phyloP scores from a whole-genome alignment of 2,329 filamentous ascomycete species.

The Sclerotiophoma versabilis region DNA sequence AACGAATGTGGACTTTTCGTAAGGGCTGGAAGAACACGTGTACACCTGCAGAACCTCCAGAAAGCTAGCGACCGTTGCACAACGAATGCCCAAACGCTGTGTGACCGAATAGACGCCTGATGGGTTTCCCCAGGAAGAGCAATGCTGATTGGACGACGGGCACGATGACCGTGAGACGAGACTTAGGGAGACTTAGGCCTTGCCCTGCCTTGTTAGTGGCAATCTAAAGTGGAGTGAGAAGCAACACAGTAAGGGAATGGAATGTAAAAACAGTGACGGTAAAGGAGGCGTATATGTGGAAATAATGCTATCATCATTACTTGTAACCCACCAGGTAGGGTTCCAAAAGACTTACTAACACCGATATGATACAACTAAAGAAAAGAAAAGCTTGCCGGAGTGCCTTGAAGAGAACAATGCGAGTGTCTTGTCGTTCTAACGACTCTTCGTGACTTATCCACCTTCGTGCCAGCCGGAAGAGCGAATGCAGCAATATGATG shows the following conservation, averaged over 20 bases:
- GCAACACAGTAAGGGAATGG: too few species aligned
- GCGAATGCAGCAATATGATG: background rate
- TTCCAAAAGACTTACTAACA: conserved; percentile 13
- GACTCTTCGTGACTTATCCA: conserved; percentile 1
- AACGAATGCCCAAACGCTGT: background rate
- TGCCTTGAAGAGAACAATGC: background rate
- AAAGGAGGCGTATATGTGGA: background rate
- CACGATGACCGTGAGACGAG: background rate
- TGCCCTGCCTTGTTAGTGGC: background rate
- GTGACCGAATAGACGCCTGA: background rate
- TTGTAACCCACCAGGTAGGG: conserved; percentile 9
- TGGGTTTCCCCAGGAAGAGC: background rate
- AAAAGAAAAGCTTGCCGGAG: background rate
- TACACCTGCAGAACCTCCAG: conserved; percentile 1
- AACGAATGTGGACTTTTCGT: too few species aligned
- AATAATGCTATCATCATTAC: conserved; percentile 27
- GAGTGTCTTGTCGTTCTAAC: background rate
- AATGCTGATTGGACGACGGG: background rate
- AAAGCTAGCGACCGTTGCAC: conserved; percentile 5
- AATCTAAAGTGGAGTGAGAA: background rate
- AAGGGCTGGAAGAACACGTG: too few species aligned
- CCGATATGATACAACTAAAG: conserved; percentile 19
- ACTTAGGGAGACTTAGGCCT: background rate
- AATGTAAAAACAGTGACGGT: background rate
- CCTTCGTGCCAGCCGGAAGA: conserved; percentile 4